phyloP scores from a whole-genome alignment of 176 grass and related monocot species.

The Triticum monococcum region DNA sequence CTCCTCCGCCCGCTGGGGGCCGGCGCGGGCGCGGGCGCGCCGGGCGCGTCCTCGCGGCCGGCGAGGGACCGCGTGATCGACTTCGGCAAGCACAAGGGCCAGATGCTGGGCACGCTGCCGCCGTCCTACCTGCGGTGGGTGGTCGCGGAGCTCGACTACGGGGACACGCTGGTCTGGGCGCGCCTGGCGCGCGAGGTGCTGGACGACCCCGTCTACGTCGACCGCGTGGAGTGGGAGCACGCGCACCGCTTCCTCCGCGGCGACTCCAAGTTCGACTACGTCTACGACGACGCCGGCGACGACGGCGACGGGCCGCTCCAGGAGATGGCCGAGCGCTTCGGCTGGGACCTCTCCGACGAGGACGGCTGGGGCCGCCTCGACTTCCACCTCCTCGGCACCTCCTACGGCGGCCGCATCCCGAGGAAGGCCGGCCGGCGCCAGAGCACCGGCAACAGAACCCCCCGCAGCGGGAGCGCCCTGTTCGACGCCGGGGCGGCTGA shows the following conservation, averaged over 20 bases:
- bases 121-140: conserved; percentile 62
- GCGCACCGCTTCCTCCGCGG: conserved; percentile 55
- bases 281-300: conserved; percentile 19
- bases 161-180: conserved; percentile 48
- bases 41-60: conserved; percentile 3
- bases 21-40: background rate
- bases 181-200: conserved; percentile 50
- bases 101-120: conserved; percentile 64
- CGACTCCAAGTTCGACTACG: conserved; percentile 38
- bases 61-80: conserved; percentile 52
- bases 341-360: conserved; percentile 60
- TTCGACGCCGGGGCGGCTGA: background rate
- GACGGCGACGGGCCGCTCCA: conserved; percentile 40
- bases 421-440: conserved; percentile 16
- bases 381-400: conserved; percentile 56
- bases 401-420: conserved; percentile 59
- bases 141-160: conserved; percentile 42
- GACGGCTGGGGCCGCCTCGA: conserved; percentile 51
- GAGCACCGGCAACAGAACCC: background rate
- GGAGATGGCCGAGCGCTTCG: conserved; percentile 58
- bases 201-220: conserved; percentile 43
- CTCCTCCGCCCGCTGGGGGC: background rate
- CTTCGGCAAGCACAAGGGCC: conserved; percentile 60
- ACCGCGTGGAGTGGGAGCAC: conserved; percentile 69
- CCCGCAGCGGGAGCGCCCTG: background rate